Base-by-base conservation (phyloP, 768 basidiomycete species). In the Auricularia sp. region DNA sequence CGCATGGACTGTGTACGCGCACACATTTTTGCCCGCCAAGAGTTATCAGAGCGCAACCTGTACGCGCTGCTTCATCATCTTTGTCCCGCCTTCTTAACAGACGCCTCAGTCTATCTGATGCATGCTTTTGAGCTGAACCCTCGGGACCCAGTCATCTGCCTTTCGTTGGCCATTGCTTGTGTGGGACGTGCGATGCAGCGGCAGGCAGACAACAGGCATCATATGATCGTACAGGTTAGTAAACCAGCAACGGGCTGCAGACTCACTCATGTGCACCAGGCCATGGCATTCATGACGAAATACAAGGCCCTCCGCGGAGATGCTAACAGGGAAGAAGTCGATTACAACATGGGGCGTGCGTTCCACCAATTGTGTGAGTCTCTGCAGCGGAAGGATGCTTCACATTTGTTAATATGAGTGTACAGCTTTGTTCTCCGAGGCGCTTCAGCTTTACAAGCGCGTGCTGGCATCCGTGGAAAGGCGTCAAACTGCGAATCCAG, bases 31-130 rank as follows among this genome's bases (percentile, higher is more conserved):
- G n/a, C 84, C 85, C 3, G 87, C 88, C 23, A 90, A 86, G 76
- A 93, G 91, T 69, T 94, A 88, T 73, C 93, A 97, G 70, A 90
- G 89, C 69, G 90, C 93, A 3, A 84, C 95, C 62, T 95, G 95
- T 96, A 68, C 69, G 91, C 79, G 0, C 42, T 64, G n/a, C 21
- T 59, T 54, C 59, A 35, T 8, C 18, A 11, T 58, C 11, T 7
- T 29, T 47, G 58, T 34, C 58, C 35, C n/a, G 29, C 42, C 33
- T 53, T 29, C 29, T 23, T 21, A 10, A 44, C 21, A 29, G 4
- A 6, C 58, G 12, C 3, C 36, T 7, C 68, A 98, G 95, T 90
- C 73, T 98, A 98, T 71, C 77, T 95, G 39, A 75, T 98, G 58
- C 88, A 93, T 69, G 93, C 93, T 0, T 91, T 91, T 73, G 92